Evolutionary conservation across 257 asterid species (phyloP).

Genomic region (Misopates orontium): DNA sequence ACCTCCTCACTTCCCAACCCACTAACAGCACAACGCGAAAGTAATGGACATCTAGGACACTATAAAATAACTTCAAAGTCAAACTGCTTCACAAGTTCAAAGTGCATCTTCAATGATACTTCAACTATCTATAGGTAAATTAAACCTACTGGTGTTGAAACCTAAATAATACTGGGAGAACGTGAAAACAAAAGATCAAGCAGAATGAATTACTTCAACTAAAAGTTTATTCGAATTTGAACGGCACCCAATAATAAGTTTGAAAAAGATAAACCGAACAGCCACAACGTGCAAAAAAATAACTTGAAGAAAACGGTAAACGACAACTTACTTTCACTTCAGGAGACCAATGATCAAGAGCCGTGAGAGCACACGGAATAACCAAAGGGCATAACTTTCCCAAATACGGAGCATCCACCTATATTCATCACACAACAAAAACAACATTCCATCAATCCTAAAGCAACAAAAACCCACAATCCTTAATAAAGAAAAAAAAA

Average conservation of each 20-base stretch:
- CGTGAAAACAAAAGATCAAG: too few species aligned
- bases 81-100: too few species aligned
- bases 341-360: slow-evolving; percentile 97
- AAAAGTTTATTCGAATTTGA: too few species aligned
- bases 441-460: slow-evolving; percentile 18
- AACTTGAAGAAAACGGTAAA: not conserved
- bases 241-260: not conserved
- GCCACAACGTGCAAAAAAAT: not conserved
- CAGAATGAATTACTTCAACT: too few species aligned
- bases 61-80: too few species aligned
- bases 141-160: too few species aligned
- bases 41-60: too few species aligned
- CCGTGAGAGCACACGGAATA: slow-evolving; percentile 83
- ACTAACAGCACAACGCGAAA: too few species aligned
- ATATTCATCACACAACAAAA: slow-evolving; percentile 23
- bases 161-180: too few species aligned
- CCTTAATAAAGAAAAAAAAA: not conserved
- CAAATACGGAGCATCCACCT: slow-evolving; percentile 72
- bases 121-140: too few species aligned
- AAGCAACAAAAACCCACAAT: not conserved
- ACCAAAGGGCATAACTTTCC: slow-evolving; percentile 78
- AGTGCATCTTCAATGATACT: too few species aligned
- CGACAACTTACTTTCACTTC: slow-evolving; percentile 73
- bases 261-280: not conserved
- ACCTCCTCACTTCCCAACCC: too few species aligned